A percentile compares a stretch with the other conserved stretches of the same genome.
Conservation (phyloP, 345 rosid species). For the Salix koriyanagi region DNA sequence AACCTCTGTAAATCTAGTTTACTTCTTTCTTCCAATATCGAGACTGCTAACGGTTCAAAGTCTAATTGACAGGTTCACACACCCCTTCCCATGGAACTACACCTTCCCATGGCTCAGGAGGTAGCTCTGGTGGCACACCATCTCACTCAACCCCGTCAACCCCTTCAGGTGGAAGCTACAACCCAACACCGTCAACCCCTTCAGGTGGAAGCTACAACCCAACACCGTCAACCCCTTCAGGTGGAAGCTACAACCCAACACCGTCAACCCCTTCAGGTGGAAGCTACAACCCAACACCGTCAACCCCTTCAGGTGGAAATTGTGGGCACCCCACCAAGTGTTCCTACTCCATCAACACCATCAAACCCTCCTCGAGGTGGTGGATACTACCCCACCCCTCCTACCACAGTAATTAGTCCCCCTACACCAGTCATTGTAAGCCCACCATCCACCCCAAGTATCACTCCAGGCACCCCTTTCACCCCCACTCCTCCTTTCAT, state of each 20-base stretch:
- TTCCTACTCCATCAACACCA: constrained; percentile 35
- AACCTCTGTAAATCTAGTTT: neutral
- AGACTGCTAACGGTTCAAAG: neutral
- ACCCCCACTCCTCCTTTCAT: constrained; percentile 45
- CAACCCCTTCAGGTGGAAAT: constrained; percentile 20
- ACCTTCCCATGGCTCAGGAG: constrained; percentile 33
- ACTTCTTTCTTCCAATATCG: neutral
- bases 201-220: neutral
- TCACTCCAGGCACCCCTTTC: constrained; percentile 57
- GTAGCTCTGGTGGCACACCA: constrained; percentile 6
- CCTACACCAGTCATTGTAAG: constrained; percentile 43
- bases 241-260: too few species aligned
- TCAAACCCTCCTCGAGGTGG: constrained; percentile 48
- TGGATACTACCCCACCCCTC: constrained; percentile 52
- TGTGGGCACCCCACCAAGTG: constrained; percentile 24
- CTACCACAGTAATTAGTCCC: constrained; percentile 34
- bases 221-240: neutral
- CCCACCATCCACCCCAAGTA: constrained; percentile 44
- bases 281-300: too few species aligned
- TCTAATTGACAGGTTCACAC: constrained; percentile 38
- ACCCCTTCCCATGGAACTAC: constrained; percentile 20
- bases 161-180: too few species aligned
- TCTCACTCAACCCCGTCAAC: constrained; percentile 25
- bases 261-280: too few species aligned
- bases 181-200: too few species aligned